Evolutionary conservation across 2,329 filamentous ascomycete species (phyloP).

Genomic region (Calycina herbarum): DNA sequence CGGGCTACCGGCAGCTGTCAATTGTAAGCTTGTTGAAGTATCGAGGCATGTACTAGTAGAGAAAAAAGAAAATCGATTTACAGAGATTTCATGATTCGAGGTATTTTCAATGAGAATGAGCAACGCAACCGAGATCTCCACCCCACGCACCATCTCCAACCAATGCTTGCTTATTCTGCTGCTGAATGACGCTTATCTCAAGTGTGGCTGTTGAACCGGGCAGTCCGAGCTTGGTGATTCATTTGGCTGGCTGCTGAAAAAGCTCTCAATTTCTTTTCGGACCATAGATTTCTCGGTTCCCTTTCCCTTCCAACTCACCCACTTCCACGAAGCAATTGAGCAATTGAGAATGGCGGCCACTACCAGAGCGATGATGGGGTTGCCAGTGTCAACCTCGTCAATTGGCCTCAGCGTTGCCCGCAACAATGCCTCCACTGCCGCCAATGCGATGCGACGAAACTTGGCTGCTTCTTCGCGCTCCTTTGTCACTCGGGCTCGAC

Average conservation of each 20-base stretch:
- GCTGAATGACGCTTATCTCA: no score
- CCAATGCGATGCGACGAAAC: conserved; percentile 29
- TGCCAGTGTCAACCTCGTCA: conserved; percentile 28
- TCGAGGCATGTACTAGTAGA: no score
- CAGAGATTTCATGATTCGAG: no score
- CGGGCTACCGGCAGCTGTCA: no score
- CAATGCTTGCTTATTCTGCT: no score
- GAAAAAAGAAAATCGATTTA: no score
- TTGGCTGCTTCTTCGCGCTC: conserved; percentile 32
- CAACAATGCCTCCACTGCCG: conserved; percentile 4
- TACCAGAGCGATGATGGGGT: conserved; percentile 36
- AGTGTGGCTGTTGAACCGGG: no score
- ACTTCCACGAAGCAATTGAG: conserved; percentile 1
- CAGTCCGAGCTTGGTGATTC: no score
- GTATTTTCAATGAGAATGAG: no score
- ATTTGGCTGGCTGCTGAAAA: background rate
- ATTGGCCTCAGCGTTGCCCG: conserved; percentile 30
- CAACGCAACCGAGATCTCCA: no score
- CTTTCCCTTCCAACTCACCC: conserved; percentile 18
- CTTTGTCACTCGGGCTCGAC: conserved; percentile 31
- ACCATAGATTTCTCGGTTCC: conserved; percentile 13
- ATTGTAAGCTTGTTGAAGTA: no score
- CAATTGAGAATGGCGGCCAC: conserved; percentile 34
- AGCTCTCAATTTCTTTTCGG: background rate
- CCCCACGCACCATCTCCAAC: no score